A percentile compares a stretch with the other conserved stretches of the same genome.
Evolutionary conservation across 1,139 yeast genomes (phyloP).

Genomic region (Hemisphaericaspora lyxosophila): DNA sequence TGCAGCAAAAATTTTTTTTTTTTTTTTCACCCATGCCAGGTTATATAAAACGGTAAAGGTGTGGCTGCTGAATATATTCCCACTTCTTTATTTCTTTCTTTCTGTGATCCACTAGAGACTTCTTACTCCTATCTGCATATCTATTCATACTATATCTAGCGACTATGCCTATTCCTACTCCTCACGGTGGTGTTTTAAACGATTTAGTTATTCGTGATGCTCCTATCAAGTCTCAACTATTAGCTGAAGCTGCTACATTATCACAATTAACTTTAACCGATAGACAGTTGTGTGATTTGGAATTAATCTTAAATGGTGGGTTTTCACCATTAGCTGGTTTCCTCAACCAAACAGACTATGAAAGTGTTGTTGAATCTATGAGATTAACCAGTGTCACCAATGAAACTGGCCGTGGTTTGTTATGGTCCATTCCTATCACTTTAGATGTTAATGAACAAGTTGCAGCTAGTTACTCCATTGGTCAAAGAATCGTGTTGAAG

Average conservation of each 20-base stretch:
- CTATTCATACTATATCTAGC: not conserved
- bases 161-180: constrained; percentile 64
- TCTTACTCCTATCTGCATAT: not conserved
- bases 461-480: constrained; percentile 49
- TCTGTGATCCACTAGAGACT: no score
- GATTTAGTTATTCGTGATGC: constrained; percentile 85
- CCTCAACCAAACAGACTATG: constrained; percentile 76
- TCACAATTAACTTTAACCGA: constrained; percentile 65
- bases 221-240: constrained; percentile 52
- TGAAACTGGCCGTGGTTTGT: constrained; percentile 53
- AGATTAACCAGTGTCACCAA: constrained; percentile 56
- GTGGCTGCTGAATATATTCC: not conserved
- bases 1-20: not conserved
- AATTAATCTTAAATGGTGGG: constrained; percentile 89
- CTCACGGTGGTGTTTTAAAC: constrained; percentile 89
- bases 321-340: constrained; percentile 92
- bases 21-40: no score
- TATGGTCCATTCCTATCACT: constrained; percentile 94
- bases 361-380: constrained; percentile 73
- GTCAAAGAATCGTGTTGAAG: constrained; percentile 68
- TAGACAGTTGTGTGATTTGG: constrained; percentile 92
- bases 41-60: no score
- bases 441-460: constrained; percentile 66
- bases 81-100: not conserved
- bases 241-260: constrained; percentile 51